Evolutionary conservation across 495 filamentous ascomycete genomes (phyloP), one percentile per base, ranked within the genome.

Genomic region (Neurospora hispaniola): DNA sequence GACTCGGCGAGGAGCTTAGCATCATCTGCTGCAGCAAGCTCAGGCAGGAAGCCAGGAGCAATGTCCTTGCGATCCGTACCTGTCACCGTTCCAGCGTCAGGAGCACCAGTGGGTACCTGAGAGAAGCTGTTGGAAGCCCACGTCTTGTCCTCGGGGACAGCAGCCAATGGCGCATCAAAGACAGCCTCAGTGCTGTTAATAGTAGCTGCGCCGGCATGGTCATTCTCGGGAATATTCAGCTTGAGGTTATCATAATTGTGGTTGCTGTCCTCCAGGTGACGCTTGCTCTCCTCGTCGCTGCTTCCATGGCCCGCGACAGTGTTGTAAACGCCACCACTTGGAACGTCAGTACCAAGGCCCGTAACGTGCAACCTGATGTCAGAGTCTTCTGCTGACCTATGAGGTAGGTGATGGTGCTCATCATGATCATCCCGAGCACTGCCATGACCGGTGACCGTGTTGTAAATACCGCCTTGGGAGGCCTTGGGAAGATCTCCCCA

Each of bases 401-500:
- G 44, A 8, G 73, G 74, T 31, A 78, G 8, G 69, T 74, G 59
- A 35, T 80, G 77, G 68, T 82, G 82, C 27, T 83, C 75, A 0
- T 71, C 75, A 41, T 81, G 76, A 70, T 76, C 76, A 62, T 81
- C 80, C 9, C 77, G 75, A 62, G 81, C 48, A 71, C 83, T 85
- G 6, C 83, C 83, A 42, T 85, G 83, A 18, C 83, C 83, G 5
- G 76, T 77, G 12, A 85, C 81, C 0, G 78, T 79, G 72, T 85
- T 85, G 42, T 85, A 83, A n/a, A 83, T 73, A 6, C 75, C 77
- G 18, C 79, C 75, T 5, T 77, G 75, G 12, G 73, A 66, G 4
- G 79, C 79, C 69, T 79, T 77, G 70, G 83, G 81, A 38, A 83
- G 75, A 41, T 76, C 72, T 38, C 83, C 83, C 83, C 83, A 84